Evolutionary conservation across 2,329 filamentous ascomycete genomes (phyloP).

Genomic region (Botrytis pseudocinerea): DNA sequence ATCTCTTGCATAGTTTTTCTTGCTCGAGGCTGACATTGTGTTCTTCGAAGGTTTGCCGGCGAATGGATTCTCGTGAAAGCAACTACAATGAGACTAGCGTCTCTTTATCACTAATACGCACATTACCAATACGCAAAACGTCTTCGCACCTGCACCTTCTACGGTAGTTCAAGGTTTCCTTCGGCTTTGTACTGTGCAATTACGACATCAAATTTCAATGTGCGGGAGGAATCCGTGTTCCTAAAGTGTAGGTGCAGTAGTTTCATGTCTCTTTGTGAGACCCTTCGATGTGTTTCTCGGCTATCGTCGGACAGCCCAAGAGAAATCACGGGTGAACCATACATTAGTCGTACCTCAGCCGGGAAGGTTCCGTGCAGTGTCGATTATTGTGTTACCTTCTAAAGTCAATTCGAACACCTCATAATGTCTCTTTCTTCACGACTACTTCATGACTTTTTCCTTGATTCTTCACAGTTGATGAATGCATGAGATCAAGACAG

Average conservation of each 20-base stretch:
- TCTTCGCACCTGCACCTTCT: not conserved
- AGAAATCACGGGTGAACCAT: not conserved
- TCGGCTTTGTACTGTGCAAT: not conserved
- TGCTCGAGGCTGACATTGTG: not conserved
- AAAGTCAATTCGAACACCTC: not conserved
- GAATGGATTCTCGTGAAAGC: not conserved
- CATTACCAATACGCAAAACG: not conserved
- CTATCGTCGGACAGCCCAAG: not conserved
- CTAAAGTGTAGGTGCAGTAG: too few species aligned
- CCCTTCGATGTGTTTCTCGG: not conserved
- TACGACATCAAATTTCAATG: not conserved
- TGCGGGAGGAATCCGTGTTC: not conserved
- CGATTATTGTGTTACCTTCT: not conserved
- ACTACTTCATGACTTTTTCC: not conserved
- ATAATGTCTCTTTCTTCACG: not conserved
- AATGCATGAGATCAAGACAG: slow-evolving; percentile 1
- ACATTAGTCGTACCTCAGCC: not conserved
- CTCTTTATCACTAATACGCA: not conserved
- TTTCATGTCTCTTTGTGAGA: not conserved
- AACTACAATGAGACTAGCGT: not conserved
- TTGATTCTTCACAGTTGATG: not conserved
- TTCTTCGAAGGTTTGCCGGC: not conserved
- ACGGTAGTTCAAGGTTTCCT: slow-evolving; percentile 10
- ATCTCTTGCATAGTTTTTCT: not conserved
- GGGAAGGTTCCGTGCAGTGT: not conserved